phyloP scores from a whole-genome alignment of 2,329 filamentous ascomycete genomes.

The Cladosporium sp. region DNA sequence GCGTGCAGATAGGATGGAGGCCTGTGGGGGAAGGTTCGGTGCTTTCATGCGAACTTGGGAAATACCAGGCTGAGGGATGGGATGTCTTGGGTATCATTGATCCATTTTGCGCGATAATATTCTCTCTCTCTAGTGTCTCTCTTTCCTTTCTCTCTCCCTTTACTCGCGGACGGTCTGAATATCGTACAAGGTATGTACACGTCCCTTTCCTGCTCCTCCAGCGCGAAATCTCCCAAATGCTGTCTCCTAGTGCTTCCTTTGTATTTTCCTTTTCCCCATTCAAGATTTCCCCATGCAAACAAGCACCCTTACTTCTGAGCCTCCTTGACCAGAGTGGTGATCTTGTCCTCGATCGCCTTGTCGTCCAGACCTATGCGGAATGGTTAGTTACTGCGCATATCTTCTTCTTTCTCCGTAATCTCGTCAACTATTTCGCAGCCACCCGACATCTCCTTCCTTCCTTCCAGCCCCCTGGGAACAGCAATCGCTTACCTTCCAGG shows the following conservation, averaged over 20 bases:
- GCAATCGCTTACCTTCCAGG: constrained; percentile 47
- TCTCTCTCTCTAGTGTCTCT: neutral
- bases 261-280: neutral
- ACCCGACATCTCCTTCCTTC: neutral
- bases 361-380: constrained; percentile 55
- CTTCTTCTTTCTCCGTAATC: too few relatives aligned
- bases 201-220: neutral
- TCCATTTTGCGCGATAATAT: constrained; percentile 4
- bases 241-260: too few relatives aligned
- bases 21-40: too few relatives aligned
- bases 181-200: constrained; percentile 13
- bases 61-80: too few relatives aligned
- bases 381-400: neutral
- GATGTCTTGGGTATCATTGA: constrained; percentile 11
- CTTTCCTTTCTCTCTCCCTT: neutral
- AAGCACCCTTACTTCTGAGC: constrained; percentile 10
- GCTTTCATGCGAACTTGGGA: too few relatives aligned
- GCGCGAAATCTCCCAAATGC: too few relatives aligned
- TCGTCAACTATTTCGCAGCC: neutral
- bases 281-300: neutral
- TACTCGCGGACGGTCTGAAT: constrained; percentile 5
- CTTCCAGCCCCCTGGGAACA: neutral
- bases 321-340: constrained; percentile 58
- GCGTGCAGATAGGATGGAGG: too few relatives aligned
- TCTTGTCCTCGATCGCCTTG: constrained; percentile 65